Base-by-base conservation (phyloP, 768 basidiomycete genomes). In the Tricholoma sp. region DNA sequence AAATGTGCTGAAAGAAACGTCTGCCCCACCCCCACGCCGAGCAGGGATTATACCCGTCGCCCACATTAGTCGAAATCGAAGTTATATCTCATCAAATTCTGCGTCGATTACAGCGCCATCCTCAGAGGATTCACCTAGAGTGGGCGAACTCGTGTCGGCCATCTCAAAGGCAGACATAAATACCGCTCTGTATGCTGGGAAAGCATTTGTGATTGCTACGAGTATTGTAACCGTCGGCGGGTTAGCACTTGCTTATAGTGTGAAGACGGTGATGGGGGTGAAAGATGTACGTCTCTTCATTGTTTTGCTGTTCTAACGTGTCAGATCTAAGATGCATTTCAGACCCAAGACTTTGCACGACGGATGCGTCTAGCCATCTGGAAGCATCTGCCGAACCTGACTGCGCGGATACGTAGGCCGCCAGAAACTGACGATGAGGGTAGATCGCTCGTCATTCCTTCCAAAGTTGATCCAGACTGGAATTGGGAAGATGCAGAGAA, bases 141-240 rank as follows among this genome's bases (percentile, higher is more conserved):
- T 64, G 10, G 65, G 70, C 3, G 68, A 71, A 50, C 57, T 76
- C 32, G 66, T 73, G 53, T 69, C 73, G 8, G 76, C 73, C 2
- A 62, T 78, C 6, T 73, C 74, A 0, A 65, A 61, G n/a, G 60
- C 69, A 52, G 66, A 71, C 36, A 78, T 79, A 61, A 81, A 80
- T 45, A 80, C 76, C 0, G 79, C 79, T 0, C 55, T 87, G 2
- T 77, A 83, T 59, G 78, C 80, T 1, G 71, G 80, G 4, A 86
- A 86, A 60, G 88, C 88, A 0, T 83, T 91, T 39, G 73, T 77
- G 2, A 76, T 88, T 41, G 86, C 88, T 4, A 89, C 88, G 0
- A 63, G 78, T 9, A 63, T 86, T 33, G 87, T 89, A 24, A 62
- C 76, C 0, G 67, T 76, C 3, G 73, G 79, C 24, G 85, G 80